Base-by-base conservation (phyloP, 2,329 filamentous ascomycete species). In the Exophiala alcalophila region DNA sequence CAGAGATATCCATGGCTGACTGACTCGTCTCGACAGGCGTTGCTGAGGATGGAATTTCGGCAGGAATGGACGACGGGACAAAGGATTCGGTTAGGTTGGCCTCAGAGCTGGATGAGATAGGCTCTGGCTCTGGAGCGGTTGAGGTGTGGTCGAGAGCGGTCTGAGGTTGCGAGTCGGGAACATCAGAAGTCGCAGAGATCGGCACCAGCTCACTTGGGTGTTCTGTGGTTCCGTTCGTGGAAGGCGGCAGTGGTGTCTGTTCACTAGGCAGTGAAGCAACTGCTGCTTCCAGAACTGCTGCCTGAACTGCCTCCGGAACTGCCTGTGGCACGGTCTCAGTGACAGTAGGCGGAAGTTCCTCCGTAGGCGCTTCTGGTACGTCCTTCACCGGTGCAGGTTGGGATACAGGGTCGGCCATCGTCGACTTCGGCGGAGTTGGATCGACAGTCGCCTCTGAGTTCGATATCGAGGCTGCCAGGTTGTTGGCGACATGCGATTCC, bases 391-490 rank as follows among this genome's bases (percentile, higher is more conserved):
- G n/a, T 3, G 45, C 49, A 16, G 37, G 16, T 15, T 39, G 40
- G 12, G 30, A 25, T 24, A 38, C 19, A 4, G 39, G 20, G 27
- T 46, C 44, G 21, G 31, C 32, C 7, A 35, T 16, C 9, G 27
- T 25, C 11, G 34, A 34, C 25, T 49, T 46, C 3, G 45, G 25
- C 9, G 45, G 45, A 18, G 26, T 25, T 14, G 37, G 6, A n/a
- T 36, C 37, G 12, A 49, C 26, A 5, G 23, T 40, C 15, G 42
- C 41, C 23, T 53, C 50, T 12, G 54, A 49, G 33, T 57, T 57
- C 19, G 52, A 57, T 39, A 55, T 49, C 12, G 54, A 44, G 12
- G 54, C 52, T 12, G 48, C 48, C 24, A 50, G 21, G 28, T 55
- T 57, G 34, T 49, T 36, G 12, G 46, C 40, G n/a, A 53, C 36